phyloP scores from a whole-genome alignment of 306 rosid species.

The Sicyos baderoa region DNA sequence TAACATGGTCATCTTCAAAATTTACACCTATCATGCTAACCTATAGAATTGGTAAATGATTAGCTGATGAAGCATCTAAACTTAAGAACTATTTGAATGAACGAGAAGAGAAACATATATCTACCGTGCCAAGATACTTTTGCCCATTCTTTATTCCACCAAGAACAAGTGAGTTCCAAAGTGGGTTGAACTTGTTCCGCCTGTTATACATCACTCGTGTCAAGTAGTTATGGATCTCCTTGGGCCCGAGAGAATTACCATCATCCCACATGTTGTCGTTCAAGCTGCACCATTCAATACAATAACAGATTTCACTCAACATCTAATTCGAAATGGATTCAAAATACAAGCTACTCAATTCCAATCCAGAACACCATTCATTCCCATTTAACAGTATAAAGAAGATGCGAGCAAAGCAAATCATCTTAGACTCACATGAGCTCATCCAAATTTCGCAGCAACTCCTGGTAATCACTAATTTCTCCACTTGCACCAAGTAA shows the following conservation, averaged over 20 bases:
- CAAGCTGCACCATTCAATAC: constrained; percentile 43
- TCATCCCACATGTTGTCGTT: constrained; percentile 80
- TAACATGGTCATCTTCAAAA: constrained; percentile 81
- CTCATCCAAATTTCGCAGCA: constrained; percentile 63
- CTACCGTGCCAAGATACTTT: constrained; percentile 68
- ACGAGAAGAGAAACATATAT: constrained; percentile 16
- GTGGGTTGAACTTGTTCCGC: constrained; percentile 52
- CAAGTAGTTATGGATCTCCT: constrained; percentile 54
- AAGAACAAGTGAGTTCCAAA: constrained; percentile 54
- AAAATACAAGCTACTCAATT: not conserved
- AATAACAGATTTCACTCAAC: constrained; percentile 11
- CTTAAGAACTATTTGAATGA: constrained; percentile 4
- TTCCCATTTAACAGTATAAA: not conserved
- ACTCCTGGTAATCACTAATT: constrained; percentile 91
- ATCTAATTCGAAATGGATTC: not conserved
- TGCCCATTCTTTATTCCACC: constrained; percentile 53
- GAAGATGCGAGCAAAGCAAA: not conserved
- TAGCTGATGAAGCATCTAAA: constrained; percentile 18
- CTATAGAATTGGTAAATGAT: constrained; percentile 29
- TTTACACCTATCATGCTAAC: constrained; percentile 88
- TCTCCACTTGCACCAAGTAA: constrained; percentile 94
- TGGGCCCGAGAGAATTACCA: constrained; percentile 58
- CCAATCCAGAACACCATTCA: not conserved
- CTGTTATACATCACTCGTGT: constrained; percentile 58
- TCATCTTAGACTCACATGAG: constrained; percentile 49